Base-by-base conservation (phyloP, 352 stramenopile genomes). In the Lagenidium giganteum region DNA sequence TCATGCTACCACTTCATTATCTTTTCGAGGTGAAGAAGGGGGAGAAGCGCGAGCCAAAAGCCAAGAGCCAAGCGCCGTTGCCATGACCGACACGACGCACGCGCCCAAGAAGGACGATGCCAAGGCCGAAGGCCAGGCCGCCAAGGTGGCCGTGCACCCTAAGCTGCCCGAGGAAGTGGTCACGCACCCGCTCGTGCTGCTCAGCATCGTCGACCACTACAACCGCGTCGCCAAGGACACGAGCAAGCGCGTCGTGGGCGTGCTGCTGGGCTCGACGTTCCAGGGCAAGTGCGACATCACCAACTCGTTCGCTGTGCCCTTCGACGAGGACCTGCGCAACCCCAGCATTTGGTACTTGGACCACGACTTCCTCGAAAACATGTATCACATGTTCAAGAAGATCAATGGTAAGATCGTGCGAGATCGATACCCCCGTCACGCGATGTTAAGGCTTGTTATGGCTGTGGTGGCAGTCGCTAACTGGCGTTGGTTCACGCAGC, bases 181-280 rank as follows among this genome's bases (percentile, higher is more conserved):
- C 51, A 96, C 98, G 33, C 96, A 99, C 68, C 97, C 97, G 25
- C 77, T 99, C n/a, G 96, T 99, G 40, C 78, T 99, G 18, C 77
- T 99, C 38, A 98, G 87, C 54, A 98, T 97, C 38, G 95, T 98
- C 36, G 97, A 99, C 77, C 97, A 99, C 69, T 99, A 99, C 79
- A 98, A 99, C 64, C 90, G 97, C 53, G 95, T 99, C 28, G 96
- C 96, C 6, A 96, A 95, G 41, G 96, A 98, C 61, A 99, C 96
- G 28, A 95, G 90, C 57, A 99, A 99, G 70, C 87, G 97, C 37
- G 96, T 98, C n/a, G 95, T 99, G 6, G 96, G 96, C 40, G 95
- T 99, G 21, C 69, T 99, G 41, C 83, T 99, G 31, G 97, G 97
- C 21, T 95, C 82, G 25, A 95, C 88, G 8, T 93, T 87, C 57